Evolutionary conservation across 1,284 basidiomycete genomes (phyloP).

Genomic region (Schizophyllum commune): DNA sequence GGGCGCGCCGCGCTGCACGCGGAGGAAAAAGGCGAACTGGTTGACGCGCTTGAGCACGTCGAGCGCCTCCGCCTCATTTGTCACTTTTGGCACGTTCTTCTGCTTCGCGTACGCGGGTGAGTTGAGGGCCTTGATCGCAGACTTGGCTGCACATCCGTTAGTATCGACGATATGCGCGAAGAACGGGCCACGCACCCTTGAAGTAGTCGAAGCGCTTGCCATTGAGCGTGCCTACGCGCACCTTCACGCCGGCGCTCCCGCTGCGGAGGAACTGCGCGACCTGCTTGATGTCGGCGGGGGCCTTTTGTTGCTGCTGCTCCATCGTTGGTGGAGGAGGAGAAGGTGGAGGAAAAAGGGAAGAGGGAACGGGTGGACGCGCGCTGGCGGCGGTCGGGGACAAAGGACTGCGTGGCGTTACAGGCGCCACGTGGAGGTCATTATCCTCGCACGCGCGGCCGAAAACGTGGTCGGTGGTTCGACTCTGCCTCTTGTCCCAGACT

Average conservation of each 20-base stretch:
- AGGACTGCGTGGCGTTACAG: not conserved
- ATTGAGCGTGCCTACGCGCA: conserved; percentile 82
- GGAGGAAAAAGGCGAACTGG: conserved; percentile 84
- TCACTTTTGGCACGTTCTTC: conserved; percentile 76
- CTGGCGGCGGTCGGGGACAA: not conserved
- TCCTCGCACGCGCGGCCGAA: not conserved
- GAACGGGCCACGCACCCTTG: conserved; percentile 63
- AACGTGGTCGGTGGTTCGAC: not conserved
- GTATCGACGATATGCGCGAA: not conserved
- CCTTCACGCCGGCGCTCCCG: conserved; percentile 83
- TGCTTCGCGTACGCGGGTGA: conserved; percentile 89
- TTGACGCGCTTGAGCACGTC: conserved; percentile 68
- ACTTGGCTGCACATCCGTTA: conserved; percentile 57
- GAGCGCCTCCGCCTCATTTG: conserved; percentile 72
- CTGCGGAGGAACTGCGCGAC: conserved; percentile 83
- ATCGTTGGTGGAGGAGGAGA: not conserved
- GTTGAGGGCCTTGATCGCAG: conserved; percentile 85
- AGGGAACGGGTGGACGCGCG: not conserved
- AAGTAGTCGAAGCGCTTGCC: conserved; percentile 98
- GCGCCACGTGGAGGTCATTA: not conserved
- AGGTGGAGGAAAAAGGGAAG: not conserved
- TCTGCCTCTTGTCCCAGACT: not conserved
- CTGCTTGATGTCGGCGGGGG: conserved; percentile 69
- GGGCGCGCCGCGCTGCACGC: conserved; percentile 73
- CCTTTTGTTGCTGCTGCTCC: conserved; percentile 58